Evolutionary conservation across 2,329 filamentous ascomycete species (phyloP), one percentile per base, ranked within the genome.

Genomic region (Podosphaera xanthii): DNA sequence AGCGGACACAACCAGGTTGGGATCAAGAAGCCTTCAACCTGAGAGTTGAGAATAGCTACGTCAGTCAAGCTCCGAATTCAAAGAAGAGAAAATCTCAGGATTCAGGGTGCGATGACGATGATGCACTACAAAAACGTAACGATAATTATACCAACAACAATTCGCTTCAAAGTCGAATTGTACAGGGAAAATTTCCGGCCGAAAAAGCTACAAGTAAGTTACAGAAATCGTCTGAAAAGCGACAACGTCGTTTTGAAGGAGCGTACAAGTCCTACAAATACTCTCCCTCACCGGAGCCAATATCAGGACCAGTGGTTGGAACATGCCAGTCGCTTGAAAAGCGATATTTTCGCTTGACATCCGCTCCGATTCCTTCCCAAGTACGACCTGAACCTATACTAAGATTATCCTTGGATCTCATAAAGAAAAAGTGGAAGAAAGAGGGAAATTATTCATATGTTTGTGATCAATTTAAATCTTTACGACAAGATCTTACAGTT

Each of bases 401-500:
- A 63, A 82, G 84, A 65, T 83, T 92, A 72, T 90, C 91, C 4
- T 73, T 98, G 71, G 87, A 94, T 65, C 74, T 94, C 56, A 75
- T 98, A 63, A 94, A 94, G 75, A 86, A 84, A 74, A 97, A 94
- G 73, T 98, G 92, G 92, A 86, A 83, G 69, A 81, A 83, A 65
- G 89, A 96, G 67, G 84, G 83, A 73, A 95, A 97, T 73, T 98
- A 98, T 72, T 83, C 82, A 65, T 98, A 96, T 73, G 94, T 96
- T 63, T 97, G 92, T 79, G 90, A 98, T 70, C 92, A 98, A 77
- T 94, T 98, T 78, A 98, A 98, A 72, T 96, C 92, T 14, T 79
- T 98, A 71, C 87, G 92, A 62, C 92, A 98, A 77, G 92, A 98
- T 75, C 78, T 98, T 70, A 98, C 92, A 46, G 92, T 98, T 59